Conservation (phyloP, 2,329 filamentous ascomycete species). For the Pseudogymnoascus verrucosus region DNA sequence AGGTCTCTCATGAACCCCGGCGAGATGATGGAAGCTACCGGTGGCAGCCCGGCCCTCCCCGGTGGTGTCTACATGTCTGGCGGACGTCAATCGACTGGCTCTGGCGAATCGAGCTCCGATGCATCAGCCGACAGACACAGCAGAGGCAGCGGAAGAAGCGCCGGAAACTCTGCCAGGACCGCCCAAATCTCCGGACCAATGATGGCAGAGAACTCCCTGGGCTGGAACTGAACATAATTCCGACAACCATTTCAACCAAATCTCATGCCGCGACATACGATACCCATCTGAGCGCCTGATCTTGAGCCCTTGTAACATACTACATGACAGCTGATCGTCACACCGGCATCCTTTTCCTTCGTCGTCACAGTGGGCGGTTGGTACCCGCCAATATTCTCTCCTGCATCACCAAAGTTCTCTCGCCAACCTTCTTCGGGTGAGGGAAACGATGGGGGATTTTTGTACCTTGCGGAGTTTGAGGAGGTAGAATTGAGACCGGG, state of each 20-base stretch:
- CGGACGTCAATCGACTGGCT: constrained; percentile 29
- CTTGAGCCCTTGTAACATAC: constrained; percentile 17
- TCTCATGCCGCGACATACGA: constrained; percentile 15
- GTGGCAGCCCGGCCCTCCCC: constrained; percentile 37
- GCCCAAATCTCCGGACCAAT: constrained; percentile 66
- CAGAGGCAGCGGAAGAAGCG: constrained; percentile 44
- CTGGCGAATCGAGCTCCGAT: constrained; percentile 28
- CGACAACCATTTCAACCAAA: constrained; percentile 9
- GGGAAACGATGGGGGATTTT: constrained; percentile 11
- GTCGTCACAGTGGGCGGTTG: constrained; percentile 24
- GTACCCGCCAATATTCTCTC: constrained; percentile 23
- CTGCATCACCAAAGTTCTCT: constrained; percentile 22
- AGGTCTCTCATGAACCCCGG: constrained; percentile 48
- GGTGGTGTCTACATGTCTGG: constrained; percentile 38
- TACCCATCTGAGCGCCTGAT: constrained; percentile 16
- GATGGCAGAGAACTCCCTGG: constrained; percentile 69
- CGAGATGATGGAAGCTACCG: constrained; percentile 36
- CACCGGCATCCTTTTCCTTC: constrained; percentile 22
- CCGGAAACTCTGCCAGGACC: constrained; percentile 43
- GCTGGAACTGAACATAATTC: constrained; percentile 54
- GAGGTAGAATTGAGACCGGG: constrained; percentile 10
- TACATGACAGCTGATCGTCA: constrained; percentile 15
- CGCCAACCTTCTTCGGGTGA: constrained; percentile 20
- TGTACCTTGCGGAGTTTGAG: constrained; percentile 15
- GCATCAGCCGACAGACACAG: constrained; percentile 37